A percentile compares a stretch with the other conserved stretches of the same genome.
These are phyloP conservation scores for Leccinum disarticulatum DNA, from an alignment of 768 basidiomycete genomes.

Conservation along the genomic window DNA sequence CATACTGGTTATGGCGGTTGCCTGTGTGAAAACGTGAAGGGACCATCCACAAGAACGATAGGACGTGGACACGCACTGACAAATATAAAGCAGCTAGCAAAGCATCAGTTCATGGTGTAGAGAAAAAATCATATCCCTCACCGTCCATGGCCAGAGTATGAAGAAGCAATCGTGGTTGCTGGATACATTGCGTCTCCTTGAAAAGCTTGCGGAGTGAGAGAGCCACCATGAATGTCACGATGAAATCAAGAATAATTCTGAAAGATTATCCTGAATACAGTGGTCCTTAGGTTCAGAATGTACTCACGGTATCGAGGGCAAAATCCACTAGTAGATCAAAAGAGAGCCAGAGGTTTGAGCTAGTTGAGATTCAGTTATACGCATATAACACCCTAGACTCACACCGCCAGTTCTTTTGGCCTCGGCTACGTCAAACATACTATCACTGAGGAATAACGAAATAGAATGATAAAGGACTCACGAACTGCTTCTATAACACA, in stretches of 20 bases:
- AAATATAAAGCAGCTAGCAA: background rate
- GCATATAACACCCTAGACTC: background rate
- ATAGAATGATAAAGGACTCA: background rate
- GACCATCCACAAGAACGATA: background rate
- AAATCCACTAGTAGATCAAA: background rate
- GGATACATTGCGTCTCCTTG: background rate
- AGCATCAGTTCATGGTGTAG: background rate
- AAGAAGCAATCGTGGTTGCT: background rate
- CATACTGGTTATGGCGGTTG: background rate
- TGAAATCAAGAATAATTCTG: background rate
- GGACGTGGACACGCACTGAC: background rate
- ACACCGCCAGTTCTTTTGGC: no score
- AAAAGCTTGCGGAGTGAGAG: slow-evolving; percentile 2
- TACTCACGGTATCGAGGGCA: background rate
- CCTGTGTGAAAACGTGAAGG: background rate
- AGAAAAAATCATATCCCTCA: background rate
- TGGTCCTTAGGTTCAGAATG: background rate
- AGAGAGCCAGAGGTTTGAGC: background rate
- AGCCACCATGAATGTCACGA: background rate
- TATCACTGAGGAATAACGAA: background rate
- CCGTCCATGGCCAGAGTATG: slow-evolving; percentile 3
- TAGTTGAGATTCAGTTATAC: background rate
- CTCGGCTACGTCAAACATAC: background rate
- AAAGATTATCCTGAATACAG: background rate
- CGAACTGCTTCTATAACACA: background rate